Conservation (phyloP, 345 rosid species). For the Dipteronia sinensis region DNA sequence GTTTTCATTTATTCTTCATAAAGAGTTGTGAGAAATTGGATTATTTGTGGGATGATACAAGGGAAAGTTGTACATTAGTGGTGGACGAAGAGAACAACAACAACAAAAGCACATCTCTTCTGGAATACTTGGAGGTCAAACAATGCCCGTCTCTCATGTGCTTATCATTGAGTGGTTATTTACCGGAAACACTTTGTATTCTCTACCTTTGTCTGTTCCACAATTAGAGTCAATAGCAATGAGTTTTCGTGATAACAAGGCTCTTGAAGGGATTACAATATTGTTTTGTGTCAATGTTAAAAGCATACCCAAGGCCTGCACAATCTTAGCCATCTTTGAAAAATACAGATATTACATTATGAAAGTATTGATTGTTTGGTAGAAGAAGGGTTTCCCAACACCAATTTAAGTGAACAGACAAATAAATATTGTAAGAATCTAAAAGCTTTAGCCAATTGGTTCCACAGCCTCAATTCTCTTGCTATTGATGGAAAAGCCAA, state of each 20-base stretch:
- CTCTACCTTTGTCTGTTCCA: too few species aligned
- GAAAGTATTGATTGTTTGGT: neutral
- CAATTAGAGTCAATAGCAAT: neutral
- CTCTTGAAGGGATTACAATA: too few species aligned
- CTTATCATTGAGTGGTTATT: neutral
- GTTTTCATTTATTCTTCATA: neutral
- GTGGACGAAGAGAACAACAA: too few species aligned
- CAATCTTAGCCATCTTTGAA: too few species aligned
- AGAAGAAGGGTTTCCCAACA: neutral
- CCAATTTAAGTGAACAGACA: neutral
- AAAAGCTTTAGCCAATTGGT: too few species aligned
- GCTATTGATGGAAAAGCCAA: too few species aligned
- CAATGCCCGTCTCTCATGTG: too few species aligned
- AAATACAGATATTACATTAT: neutral
- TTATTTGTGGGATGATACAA: conserved; percentile 1
- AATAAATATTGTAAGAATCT: neutral
- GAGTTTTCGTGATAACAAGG: neutral
- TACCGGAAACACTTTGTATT: neutral
- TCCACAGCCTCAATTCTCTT: too few species aligned
- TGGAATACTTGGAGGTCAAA: too few species aligned
- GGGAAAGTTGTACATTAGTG: neutral
- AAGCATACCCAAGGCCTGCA: neutral
- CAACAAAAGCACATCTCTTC: too few species aligned
- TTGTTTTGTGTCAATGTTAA: too few species aligned
- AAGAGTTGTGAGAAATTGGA: conserved; percentile 6